phyloP scores from a whole-genome alignment of 345 rosid species.

The Aquilaria yunnanensis region DNA sequence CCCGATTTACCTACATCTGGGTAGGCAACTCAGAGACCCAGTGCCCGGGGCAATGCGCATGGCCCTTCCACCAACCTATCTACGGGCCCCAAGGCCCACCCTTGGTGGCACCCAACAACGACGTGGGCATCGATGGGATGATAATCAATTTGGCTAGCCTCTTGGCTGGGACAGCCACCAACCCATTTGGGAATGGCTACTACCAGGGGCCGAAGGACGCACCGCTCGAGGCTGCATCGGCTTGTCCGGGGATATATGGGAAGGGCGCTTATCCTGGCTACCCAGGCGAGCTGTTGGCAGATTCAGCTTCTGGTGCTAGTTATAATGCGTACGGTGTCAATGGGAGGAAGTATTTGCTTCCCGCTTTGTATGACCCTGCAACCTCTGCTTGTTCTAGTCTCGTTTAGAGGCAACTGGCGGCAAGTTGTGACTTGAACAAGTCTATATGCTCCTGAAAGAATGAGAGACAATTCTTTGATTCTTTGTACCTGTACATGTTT shows the following conservation, averaged over 20 bases:
- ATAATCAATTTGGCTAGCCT: conserved; percentile 69
- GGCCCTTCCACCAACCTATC: conserved; percentile 89
- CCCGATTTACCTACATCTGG: conserved; percentile 68
- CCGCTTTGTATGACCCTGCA: conserved; percentile 68
- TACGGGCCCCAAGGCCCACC: conserved; percentile 74
- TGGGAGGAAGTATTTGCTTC: conserved; percentile 71
- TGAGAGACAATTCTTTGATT: no score
- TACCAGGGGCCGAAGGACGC: conserved; percentile 72
- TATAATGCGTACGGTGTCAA: conserved; percentile 64
- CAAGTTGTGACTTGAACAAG: no score
- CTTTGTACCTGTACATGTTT: no score
- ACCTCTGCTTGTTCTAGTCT: conserved; percentile 47
- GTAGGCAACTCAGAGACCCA: conserved; percentile 83
- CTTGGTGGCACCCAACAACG: conserved; percentile 72
- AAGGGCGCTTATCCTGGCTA: conserved; percentile 84
- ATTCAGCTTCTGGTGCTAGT: conserved; percentile 61
- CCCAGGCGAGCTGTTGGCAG: conserved; percentile 57
- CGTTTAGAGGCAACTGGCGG: conserved; percentile 21
- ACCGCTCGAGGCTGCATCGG: conserved; percentile 79
- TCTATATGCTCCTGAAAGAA: no score
- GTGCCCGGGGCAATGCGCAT: conserved; percentile 87
- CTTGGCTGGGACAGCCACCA: conserved; percentile 79
- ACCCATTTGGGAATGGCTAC: conserved; percentile 81
- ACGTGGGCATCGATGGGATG: conserved; percentile 82
- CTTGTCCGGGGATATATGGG: conserved; percentile 74